Percentiles rank a stretch among this genome's conserved stretches.
Conservation (phyloP, 1,139 yeast genomes). For the Taphrina communis region DNA sequence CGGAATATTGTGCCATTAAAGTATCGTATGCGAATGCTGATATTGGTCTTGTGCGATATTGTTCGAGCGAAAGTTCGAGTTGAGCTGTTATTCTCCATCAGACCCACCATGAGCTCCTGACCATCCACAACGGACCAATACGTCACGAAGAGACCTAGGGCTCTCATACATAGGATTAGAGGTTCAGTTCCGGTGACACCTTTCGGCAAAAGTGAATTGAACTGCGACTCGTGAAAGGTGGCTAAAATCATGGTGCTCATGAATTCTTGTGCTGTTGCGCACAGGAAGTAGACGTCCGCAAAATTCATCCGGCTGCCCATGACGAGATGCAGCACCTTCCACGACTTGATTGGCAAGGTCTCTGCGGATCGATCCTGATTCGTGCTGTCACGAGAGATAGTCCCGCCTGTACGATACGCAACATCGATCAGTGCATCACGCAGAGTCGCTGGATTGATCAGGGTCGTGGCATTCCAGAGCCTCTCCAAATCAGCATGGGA, state of each 20-base stretch:
- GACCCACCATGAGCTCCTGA: constrained; percentile 3
- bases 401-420: not conserved
- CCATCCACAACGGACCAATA: not conserved
- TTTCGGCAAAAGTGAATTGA: not conserved
- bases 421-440: constrained; percentile 18
- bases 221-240: not conserved
- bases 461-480: constrained; percentile 2
- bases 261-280: constrained; percentile 12
- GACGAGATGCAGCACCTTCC: constrained; percentile 7
- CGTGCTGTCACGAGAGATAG: not conserved
- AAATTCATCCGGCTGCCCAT: constrained; percentile 9
- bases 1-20: constrained; percentile 11
- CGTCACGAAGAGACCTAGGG: constrained; percentile 6
- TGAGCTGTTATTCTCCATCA: constrained; percentile 11
- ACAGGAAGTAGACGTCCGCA: constrained; percentile 8
- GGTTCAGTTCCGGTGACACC: constrained; percentile 1
- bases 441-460: constrained; percentile 14
- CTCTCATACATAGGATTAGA: constrained; percentile 6
- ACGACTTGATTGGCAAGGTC: not conserved
- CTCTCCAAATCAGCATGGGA: constrained; percentile 1
- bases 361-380: constrained; percentile 1
- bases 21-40: constrained; percentile 1
- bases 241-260: constrained; percentile 1
- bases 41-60: not conserved
- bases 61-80: constrained; percentile 8